These are phyloP conservation scores for Tephrocybe sp. DNA, from an alignment of 768 basidiomycete species.

Conservation along the genomic window DNA sequence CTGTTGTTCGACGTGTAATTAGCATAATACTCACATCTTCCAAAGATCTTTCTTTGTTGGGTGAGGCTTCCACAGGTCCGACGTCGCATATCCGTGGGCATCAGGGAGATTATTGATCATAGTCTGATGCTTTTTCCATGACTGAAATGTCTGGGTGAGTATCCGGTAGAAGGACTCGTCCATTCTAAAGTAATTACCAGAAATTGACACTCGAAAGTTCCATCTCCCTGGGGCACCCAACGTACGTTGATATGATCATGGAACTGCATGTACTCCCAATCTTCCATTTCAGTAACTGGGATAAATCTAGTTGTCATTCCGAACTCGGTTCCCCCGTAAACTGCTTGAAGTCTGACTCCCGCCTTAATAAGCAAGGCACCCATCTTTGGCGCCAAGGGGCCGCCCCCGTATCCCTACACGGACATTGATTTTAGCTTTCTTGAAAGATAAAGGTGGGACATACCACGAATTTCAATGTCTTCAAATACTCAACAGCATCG, in stretches of 20 bases:
- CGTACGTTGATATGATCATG: constrained; percentile 19
- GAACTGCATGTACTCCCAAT: constrained; percentile 15
- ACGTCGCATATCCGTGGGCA: constrained; percentile 5
- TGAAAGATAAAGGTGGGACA: neutral
- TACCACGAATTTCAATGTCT: constrained; percentile 12
- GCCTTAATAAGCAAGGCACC: constrained; percentile 7
- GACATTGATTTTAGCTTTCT: neutral
- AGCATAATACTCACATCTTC: constrained; percentile 3
- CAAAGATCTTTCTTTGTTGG: constrained; percentile 6
- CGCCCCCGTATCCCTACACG: constrained; percentile 12
- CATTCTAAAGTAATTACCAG: constrained; percentile 28
- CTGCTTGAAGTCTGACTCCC: constrained; percentile 8
- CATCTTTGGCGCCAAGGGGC: constrained; percentile 11
- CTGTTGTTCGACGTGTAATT: neutral
- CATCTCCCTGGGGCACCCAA: constrained; percentile 31
- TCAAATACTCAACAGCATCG: constrained; percentile 18
- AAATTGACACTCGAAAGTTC: constrained; percentile 33
- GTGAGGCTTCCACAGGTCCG: constrained; percentile 8
- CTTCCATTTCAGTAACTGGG: constrained; percentile 20
- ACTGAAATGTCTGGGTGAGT: no score
- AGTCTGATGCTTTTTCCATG: neutral
- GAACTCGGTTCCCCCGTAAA: constrained; percentile 19
- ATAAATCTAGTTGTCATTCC: constrained; percentile 5
- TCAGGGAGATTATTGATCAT: constrained; percentile 6
- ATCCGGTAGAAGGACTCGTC: no score